Base-by-base conservation (phyloP, 2,329 filamentous ascomycete species). In the Alternaria infectoria region DNA sequence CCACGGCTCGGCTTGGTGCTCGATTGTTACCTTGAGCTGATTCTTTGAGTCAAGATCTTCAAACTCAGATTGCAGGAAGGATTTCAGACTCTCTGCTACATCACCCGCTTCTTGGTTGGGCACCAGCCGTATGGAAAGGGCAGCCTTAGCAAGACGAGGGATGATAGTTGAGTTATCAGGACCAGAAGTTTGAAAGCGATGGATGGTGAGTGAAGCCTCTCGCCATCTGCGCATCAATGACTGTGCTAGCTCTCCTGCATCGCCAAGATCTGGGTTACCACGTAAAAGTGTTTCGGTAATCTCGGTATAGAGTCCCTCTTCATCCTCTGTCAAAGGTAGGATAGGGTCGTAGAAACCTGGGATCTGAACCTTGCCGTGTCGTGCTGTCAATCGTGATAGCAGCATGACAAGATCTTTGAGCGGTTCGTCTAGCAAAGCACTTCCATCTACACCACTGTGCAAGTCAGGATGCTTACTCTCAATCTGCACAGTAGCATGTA, bases 371-470 rank as follows among this genome's bases (percentile, higher is more conserved):
- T 88, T 88, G 67, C 96, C 97, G 51, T 91, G 89, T 0, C 86
- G 87, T 0, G 93, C 93, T 58, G 96, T 96, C 43, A 99, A 85
- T 56, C 89, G 93, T 1, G 92, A 89, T 6, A 99, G 85, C 1
- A 98, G 84, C 66, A 91, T 86, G 4, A 96, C 94, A 2, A 99
- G 85, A 77, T 99, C 96, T 44, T 96, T 97, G 9, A 98, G 84
- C 0, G 95, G 93, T 76, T 99, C 96, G 63, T 97, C 93, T 64
- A 96, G 88, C 81, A 96, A 87, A 65, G 92, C 89, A 64, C 93
- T 97, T 43, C 96, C 96, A 74, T 98, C 95, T n/a, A 99, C 95
- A 73, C 96, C 96, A 65, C 93, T 97, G 80, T 99, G 96, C 2
- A 97, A 86, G 79, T 99, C 96, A 0, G 94, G 93, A 66, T 92